Conservation (phyloP, 768 basidiomycete genomes). For the Tephrocybe sp. region DNA sequence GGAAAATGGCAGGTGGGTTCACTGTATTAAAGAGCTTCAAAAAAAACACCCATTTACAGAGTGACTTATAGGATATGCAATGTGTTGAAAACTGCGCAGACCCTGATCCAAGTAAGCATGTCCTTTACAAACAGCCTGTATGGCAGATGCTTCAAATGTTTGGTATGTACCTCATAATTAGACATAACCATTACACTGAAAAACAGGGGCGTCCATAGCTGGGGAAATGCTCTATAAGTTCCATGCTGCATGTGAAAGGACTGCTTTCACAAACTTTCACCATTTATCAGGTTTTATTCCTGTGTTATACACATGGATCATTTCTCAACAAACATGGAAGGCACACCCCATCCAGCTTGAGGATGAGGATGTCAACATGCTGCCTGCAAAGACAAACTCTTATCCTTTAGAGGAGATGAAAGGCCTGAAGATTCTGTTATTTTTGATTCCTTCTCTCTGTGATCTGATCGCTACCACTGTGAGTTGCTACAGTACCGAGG, state of each 20-base stretch:
- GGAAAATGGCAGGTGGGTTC: constrained; percentile 71
- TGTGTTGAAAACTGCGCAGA: constrained; percentile 91
- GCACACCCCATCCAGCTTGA: constrained; percentile 56
- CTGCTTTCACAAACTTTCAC: too few relatives aligned
- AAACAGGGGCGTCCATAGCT: constrained; percentile 46
- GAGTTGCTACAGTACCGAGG: too few relatives aligned
- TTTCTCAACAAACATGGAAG: constrained; percentile 35
- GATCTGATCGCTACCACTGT: constrained; percentile 93
- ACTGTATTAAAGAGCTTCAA: background rate
- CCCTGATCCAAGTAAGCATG: constrained; percentile 54
- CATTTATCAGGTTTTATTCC: constrained; percentile 93
- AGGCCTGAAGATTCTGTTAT: constrained; percentile 69
- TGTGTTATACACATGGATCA: constrained; percentile 68
- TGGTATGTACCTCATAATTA: constrained; percentile 46
- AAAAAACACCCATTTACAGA: background rate
- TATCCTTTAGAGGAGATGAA: constrained; percentile 45
- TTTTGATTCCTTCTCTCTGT: constrained; percentile 87
- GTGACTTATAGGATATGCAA: constrained; percentile 81
- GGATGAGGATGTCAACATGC: constrained; percentile 37
- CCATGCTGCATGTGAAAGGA: background rate
- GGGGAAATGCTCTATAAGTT: constrained; percentile 92
- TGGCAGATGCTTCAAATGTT: constrained; percentile 93
- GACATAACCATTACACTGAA: constrained; percentile 14
- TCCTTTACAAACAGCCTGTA: constrained; percentile 92
- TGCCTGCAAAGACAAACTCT: constrained; percentile 28